Evolutionary conservation across 352 stramenopile species (phyloP), one percentile per base, ranked within the genome.

Genomic region (Phytophthora hibernalis): DNA sequence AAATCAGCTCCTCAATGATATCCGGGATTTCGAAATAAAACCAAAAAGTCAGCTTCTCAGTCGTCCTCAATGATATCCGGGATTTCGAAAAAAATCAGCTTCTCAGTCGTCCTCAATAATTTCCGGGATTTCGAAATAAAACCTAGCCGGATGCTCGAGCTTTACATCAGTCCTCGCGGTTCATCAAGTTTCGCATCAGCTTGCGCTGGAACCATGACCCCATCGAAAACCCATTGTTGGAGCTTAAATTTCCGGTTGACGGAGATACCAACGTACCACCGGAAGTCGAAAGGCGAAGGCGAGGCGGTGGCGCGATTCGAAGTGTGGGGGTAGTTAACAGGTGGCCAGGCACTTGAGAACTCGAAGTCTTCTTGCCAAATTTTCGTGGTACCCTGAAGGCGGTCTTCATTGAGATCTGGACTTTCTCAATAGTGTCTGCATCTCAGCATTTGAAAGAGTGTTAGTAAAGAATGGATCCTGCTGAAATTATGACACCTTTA

Each of bases 171-270:
- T 1, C 33, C 33, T 11, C 21, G 37, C 50, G 31, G 49, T 26
- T 43, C 20, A 70, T 48, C 12, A 55, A 68, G 18, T 68, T 49
- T 18, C 21, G 28, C 33, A 67, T 57, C 48, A 65, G 49, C 13
- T 71, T 74, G 37, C 70, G 56, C 22, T 73, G 66, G 22, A 73
- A 76, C 70, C 70, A 79, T 20, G 45, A 65, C 22, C 58, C 37
- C 38, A 85, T 72, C 20, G 77, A 82, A 63, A 86, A 86, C 3
- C 57, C 54, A 20, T 71, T 45, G 40, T 72, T 86, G 13, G 77
- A 82, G 66, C 55, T 76, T 22, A 83, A 79, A 5, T 72, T 53
- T 31, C 51, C 28, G 16, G 55, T 62, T 2, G 61, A 65, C 21
- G 60, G 50, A 55, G 56, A 58, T 54, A 56, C 2, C 11, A 75